phyloP scores from a whole-genome alignment of 352 stramenopile species.

The Pythium biforme region DNA sequence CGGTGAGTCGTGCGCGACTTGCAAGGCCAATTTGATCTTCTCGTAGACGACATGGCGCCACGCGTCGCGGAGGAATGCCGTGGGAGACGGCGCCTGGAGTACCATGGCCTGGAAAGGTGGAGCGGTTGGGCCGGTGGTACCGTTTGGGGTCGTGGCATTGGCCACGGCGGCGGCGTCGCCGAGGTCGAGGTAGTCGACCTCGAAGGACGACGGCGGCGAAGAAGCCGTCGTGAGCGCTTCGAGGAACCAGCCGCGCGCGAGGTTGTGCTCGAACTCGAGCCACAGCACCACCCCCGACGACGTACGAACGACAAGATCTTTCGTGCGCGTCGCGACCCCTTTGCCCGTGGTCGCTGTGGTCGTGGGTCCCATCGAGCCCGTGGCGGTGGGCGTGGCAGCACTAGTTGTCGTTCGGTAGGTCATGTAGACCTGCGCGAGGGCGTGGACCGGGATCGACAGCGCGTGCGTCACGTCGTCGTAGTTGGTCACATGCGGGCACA shows the following conservation, averaged over 20 bases:
- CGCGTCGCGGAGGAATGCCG: conserved; percentile 32
- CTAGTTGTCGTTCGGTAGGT: conserved; percentile 33
- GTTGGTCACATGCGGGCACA: conserved; percentile 38
- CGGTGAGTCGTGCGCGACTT: conserved; percentile 32
- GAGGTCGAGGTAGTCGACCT: conserved; percentile 48
- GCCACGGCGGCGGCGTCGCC: conserved; percentile 2
- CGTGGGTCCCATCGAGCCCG: not conserved
- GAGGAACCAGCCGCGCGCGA: conserved; percentile 41
- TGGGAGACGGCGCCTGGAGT: too few relatives aligned
- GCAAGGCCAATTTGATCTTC: conserved; percentile 41
- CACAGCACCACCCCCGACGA: conserved; percentile 28
- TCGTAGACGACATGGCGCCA: conserved; percentile 38
- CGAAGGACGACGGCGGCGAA: conserved; percentile 17
- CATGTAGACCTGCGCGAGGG: conserved; percentile 40
- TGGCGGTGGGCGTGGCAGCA: not conserved
- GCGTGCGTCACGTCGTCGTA: conserved; percentile 35
- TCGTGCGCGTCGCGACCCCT: conserved; percentile 35
- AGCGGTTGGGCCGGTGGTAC: too few relatives aligned
- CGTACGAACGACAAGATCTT: conserved; percentile 34
- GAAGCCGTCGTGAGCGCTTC: conserved; percentile 34
- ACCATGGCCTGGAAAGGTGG: too few relatives aligned
- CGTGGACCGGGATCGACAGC: conserved; percentile 28
- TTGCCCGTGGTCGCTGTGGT: not conserved
- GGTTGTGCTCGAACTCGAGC: conserved; percentile 58
- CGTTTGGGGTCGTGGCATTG: not conserved